Percentiles rank a stretch among this genome's conserved stretches.
Evolutionary conservation across 306 rosid genomes (phyloP).

Genomic region (Cicer yamashitae): DNA sequence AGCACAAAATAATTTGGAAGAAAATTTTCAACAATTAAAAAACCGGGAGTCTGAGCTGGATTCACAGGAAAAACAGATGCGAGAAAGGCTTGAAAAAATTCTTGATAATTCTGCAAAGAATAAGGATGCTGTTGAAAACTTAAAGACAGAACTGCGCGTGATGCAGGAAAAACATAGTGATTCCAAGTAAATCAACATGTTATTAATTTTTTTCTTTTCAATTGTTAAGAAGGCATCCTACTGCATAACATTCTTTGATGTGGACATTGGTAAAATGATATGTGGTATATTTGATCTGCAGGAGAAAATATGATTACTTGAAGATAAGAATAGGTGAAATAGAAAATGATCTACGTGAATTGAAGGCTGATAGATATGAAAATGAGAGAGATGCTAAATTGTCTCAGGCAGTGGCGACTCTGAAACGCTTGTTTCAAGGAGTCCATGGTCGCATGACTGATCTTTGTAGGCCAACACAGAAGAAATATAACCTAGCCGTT

Average conservation of each 20-base stretch:
- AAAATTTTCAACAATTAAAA: constrained; percentile 85
- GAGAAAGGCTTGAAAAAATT: constrained; percentile 71
- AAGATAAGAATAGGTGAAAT: constrained; percentile 75
- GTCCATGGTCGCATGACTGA: constrained; percentile 99
- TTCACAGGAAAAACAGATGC: constrained; percentile 81
- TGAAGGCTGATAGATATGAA: constrained; percentile 95
- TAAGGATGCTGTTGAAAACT: constrained; percentile 57
- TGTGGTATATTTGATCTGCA: constrained; percentile 50
- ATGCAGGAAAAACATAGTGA: constrained; percentile 80
- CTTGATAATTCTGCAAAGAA: constrained; percentile 62
- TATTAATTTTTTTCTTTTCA: not conserved
- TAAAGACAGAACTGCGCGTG: constrained; percentile 66
- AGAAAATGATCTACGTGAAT: constrained; percentile 89
- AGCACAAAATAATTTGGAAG: constrained; percentile 92
- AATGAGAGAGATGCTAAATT: constrained; percentile 91
- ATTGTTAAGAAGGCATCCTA: constrained; percentile 13
- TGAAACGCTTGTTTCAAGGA: constrained; percentile 94
- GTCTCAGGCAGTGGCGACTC: constrained; percentile 98
- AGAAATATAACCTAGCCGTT: constrained; percentile 94
- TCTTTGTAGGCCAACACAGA: constrained; percentile 95
- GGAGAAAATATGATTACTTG: constrained; percentile 75
- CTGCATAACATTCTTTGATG: not conserved
- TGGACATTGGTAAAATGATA: constrained; percentile 34
- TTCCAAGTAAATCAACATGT: constrained; percentile 65
- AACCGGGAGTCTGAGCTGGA: constrained; percentile 75